These are phyloP conservation scores for Petunia secreta DNA, from an alignment of 257 asterid species.

Conservation along the genomic window DNA sequence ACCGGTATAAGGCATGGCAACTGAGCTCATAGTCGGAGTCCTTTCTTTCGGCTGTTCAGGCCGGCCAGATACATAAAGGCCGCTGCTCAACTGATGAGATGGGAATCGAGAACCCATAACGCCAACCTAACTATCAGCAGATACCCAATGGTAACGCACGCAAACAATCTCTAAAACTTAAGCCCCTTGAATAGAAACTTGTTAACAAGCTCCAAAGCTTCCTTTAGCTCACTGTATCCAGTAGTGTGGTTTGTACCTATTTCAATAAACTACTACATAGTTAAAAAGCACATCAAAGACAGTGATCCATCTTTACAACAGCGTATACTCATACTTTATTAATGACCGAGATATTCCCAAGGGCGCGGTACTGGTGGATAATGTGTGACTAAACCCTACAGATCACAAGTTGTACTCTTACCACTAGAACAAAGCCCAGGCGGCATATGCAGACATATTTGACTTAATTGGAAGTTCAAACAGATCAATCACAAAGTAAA, in stretches of 20 bases:
- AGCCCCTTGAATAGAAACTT: not conserved
- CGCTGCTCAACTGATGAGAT: conserved; percentile 88
- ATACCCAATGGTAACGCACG: not conserved
- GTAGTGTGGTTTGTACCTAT: conserved; percentile 1
- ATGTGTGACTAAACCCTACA: no score
- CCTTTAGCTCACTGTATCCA: conserved; percentile 8
- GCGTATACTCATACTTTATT: not conserved
- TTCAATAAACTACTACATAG: not conserved
- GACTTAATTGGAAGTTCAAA: not conserved
- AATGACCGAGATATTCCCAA: no score
- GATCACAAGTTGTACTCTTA: no score
- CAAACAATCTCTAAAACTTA: not conserved
- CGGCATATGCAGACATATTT: not conserved
- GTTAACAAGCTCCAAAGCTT: not conserved
- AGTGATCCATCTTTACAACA: conserved; percentile 8
- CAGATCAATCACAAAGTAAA: conserved; percentile 14
- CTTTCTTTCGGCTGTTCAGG: conserved; percentile 88
- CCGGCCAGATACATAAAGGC: conserved; percentile 83
- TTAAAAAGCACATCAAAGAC: not conserved
- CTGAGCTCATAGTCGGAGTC: conserved; percentile 73
- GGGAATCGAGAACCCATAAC: conserved; percentile 88
- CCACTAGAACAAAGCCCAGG: no score
- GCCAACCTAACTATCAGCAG: not conserved
- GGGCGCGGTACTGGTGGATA: no score
- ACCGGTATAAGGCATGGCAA: conserved; percentile 90